These are phyloP conservation scores for Huiozyma naganishii DNA, from an alignment of 805 yeast genomes.

Conservation along the genomic window DNA sequence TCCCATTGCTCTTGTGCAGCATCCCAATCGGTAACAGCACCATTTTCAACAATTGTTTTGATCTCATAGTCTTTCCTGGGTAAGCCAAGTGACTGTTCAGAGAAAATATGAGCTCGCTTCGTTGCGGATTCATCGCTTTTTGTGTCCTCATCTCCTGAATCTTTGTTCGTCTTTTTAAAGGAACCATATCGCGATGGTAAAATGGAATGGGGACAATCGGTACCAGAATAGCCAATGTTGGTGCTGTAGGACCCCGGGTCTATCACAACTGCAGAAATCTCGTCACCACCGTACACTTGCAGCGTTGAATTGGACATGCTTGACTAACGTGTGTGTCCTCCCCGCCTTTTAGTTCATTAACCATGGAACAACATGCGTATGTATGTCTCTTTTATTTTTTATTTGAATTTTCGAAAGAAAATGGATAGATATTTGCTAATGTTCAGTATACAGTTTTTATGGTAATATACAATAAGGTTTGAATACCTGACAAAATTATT, in stretches of 20 bases:
- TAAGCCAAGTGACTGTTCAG: slow-evolving; percentile 35
- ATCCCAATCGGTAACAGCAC: slow-evolving; percentile 75
- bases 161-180: neutral
- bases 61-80: slow-evolving; percentile 46
- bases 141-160: slow-evolving; percentile 5
- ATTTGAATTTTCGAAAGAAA: neutral
- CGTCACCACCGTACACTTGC: slow-evolving; percentile 55
- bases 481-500: neutral
- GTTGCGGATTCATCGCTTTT: slow-evolving; percentile 10
- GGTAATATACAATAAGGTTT: no score
- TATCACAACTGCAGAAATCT: slow-evolving; percentile 79
- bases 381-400: neutral
- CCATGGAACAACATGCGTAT: no score
- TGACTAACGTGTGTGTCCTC: neutral
- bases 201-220: slow-evolving; percentile 70
- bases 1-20: slow-evolving; percentile 66
- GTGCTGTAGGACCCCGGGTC: slow-evolving; percentile 86
- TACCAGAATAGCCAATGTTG: slow-evolving; percentile 86
- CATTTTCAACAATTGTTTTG: slow-evolving; percentile 48
- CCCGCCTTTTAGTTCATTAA: neutral
- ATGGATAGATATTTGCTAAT: neutral
- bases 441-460: neutral
- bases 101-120: slow-evolving; percentile 15
- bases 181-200: slow-evolving; percentile 59
- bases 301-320: slow-evolving; percentile 32